phyloP scores from a whole-genome alignment of 2,329 filamentous ascomycete genomes.

The Aspergillus sp. region DNA sequence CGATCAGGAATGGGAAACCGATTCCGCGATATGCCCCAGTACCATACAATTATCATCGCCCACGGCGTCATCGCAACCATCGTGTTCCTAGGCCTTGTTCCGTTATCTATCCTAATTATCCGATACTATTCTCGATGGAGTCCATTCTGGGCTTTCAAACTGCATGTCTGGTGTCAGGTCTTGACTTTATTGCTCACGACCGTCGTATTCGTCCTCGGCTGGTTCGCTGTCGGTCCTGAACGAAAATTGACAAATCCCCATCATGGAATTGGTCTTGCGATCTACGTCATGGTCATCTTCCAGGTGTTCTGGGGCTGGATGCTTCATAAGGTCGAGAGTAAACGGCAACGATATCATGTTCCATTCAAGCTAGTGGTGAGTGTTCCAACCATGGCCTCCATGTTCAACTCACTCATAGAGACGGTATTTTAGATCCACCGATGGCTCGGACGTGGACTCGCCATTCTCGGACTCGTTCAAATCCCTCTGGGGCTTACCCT shows the following conservation, averaged over 20 bases:
- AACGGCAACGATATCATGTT: slow-evolving; percentile 52
- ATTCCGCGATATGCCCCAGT: slow-evolving; percentile 58
- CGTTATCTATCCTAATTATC: slow-evolving; percentile 57
- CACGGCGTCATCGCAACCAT: slow-evolving; percentile 61
- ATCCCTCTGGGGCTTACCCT: slow-evolving; percentile 85
- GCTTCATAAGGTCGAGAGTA: slow-evolving; percentile 53
- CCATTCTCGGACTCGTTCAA: slow-evolving; percentile 79
- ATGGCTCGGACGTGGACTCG: slow-evolving; percentile 77
- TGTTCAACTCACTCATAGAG: slow-evolving; percentile 1
- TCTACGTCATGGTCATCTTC: slow-evolving; percentile 59
- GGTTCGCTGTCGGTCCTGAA: slow-evolving; percentile 60
- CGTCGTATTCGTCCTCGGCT: slow-evolving; percentile 60
- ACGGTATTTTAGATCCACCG: slow-evolving; percentile 70
- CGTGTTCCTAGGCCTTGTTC: slow-evolving; percentile 60
- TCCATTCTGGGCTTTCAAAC: slow-evolving; percentile 54
- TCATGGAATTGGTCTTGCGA: slow-evolving; percentile 63
- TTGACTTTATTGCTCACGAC: slow-evolving; percentile 60
- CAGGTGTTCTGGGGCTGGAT: slow-evolving; percentile 59
- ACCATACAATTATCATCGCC: slow-evolving; percentile 57
- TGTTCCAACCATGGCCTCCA: slow-evolving; percentile 3
- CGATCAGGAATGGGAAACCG: slow-evolving; percentile 63
- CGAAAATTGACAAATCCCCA: slow-evolving; percentile 64
- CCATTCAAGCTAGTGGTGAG: slow-evolving; percentile 59
- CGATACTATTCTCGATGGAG: slow-evolving; percentile 58
- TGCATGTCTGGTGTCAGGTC: slow-evolving; percentile 64